Evolutionary conservation across 345 rosid species (phyloP), one percentile per base, ranked within the genome.

Genomic region (Eucalyptus tenuipes): DNA sequence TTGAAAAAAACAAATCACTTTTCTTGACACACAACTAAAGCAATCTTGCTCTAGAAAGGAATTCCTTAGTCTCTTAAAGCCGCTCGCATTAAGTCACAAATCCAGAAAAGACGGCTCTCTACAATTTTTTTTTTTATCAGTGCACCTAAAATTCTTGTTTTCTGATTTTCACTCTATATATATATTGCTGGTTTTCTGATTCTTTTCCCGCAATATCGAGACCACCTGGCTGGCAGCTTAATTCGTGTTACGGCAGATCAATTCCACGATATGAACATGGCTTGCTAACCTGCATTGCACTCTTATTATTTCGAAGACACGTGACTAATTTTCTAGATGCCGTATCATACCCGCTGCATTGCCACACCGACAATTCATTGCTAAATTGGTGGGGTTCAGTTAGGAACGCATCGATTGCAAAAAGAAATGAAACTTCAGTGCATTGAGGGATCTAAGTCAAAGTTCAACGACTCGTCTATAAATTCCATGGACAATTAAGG

Each of bases 91-190:
- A 18, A 18, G 57, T 52, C 57, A 18, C 20, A 22, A 52, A 52
- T 52, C 10, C 6, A 50, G 10, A 20, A 52, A 52, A 52, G 57
- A 52, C 4, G 5, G 57, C 2, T 52, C 25, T 52, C 10, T 22
- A 18, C 7, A 7, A n/a, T n/a, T 6, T 7, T 7, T 7, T 3
- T 7, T 3, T 3, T 18, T 52, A 52, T 18, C 10, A 18, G 10
- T 52, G 57, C 57, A 52, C 55, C 55, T 52, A 52, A 52, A 52
- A 17, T 17, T 52, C 24, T 52, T 18, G 18, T 52, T 52, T 52
- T 1, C 53, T 50, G 55, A 50, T 50, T 50, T 50, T 50, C 22
- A 17, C 55, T 50, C 17, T 17, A 44, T 17, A 15, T 49, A 49
- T 6, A 18, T 52, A 1, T 52, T 18, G 24, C 57, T 52, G 57